These are phyloP conservation scores for Phytophthora ohioensis DNA, from an alignment of 352 stramenopile species.

Conservation along the genomic window DNA sequence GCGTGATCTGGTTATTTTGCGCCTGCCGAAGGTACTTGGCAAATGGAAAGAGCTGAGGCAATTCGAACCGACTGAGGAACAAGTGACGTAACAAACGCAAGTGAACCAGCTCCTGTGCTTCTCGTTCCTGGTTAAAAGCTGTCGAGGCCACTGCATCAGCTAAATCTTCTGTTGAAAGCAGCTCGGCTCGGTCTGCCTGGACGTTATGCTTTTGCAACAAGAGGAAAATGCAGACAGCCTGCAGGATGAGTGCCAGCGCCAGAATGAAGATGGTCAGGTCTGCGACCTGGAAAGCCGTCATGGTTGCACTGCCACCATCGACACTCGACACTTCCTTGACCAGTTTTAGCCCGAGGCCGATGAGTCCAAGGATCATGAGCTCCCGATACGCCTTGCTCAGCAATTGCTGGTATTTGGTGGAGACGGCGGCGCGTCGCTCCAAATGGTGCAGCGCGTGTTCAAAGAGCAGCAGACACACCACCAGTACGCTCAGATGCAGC, in stretches of 20 bases:
- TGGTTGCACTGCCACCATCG: conserved; percentile 28
- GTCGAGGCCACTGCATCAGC: conserved; percentile 22
- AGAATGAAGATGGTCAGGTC: conserved; percentile 67
- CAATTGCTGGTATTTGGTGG: conserved; percentile 66
- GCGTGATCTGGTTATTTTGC: conserved; percentile 78
- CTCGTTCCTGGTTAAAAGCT: background rate
- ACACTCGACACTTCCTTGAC: conserved; percentile 42
- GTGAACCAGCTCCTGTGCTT: conserved; percentile 31
- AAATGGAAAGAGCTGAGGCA: conserved; percentile 69
- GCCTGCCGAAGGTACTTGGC: conserved; percentile 74
- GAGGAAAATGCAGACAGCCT: conserved; percentile 56
- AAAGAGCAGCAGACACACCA: conserved; percentile 50
- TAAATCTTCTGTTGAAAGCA: conserved; percentile 45
- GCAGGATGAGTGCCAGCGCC: conserved; percentile 57
- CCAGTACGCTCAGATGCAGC: conserved; percentile 52
- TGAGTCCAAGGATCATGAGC: conserved; percentile 65
- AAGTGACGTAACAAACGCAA: conserved; percentile 51
- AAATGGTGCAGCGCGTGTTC: conserved; percentile 53
- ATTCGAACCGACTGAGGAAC: conserved; percentile 47
- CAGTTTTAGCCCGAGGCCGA: conserved; percentile 58
- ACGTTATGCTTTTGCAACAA: conserved; percentile 46
- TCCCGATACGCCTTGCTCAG: conserved; percentile 67
- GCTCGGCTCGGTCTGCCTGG: conserved; percentile 44
- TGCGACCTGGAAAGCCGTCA: conserved; percentile 58
- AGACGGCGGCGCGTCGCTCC: conserved; percentile 44